Base-by-base conservation (phyloP, 805 yeast genomes). In the Tanozyma kutaoensis region DNA sequence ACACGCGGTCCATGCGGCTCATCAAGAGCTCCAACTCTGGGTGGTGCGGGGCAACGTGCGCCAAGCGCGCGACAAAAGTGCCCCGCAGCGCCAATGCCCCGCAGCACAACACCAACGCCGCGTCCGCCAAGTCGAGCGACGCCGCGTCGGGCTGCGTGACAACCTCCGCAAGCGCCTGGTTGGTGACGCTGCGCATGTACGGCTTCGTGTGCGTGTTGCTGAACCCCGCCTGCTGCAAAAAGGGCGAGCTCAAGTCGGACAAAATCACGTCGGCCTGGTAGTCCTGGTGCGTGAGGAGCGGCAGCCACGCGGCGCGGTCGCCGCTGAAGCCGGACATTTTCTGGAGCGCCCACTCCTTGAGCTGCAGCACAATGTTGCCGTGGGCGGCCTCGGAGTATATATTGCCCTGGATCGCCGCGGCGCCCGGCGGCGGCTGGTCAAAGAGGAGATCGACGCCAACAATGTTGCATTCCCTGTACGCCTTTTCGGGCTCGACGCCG, bases 351-450 rank as follows among this genome's bases (percentile, higher is more conserved):
- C 36, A 24, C 22, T 35, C 40, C 15, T 31, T 28, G 16, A 38
- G 37, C 20, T 35, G 26, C 9, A 19, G 19, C 22, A 29, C 28
- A 3, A 38, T 30, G 21, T 33, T 31, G 1, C 21, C 19, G 16
- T 38, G 42, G 2, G 37, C 30, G 12, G 25, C 27, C 14, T 36
- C 37, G 12, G 82, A 71, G 22, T 80, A 57, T n/a, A 88, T 77
- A 43, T 86, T 82, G 1, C 94, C 97, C 45, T 91, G 97, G 28
- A 86, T 63, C 0, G 86, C 55, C 7, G 77, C 66, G 0, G 77
- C 81, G 2, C 96, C 95, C 3, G 45, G 42, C 0, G 95, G 94
- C 0, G 96, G 95, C 12, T 66, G 62, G 28, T 75, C 69, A 6
- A 81, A 77, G 13, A 88, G 58, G 19, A 91, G 61, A 51, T 91